Percentiles rank a stretch among this genome's conserved stretches.
phyloP scores from a whole-genome alignment of 2,329 filamentous ascomycete species.

The Fusarium brevicatenulatum region DNA sequence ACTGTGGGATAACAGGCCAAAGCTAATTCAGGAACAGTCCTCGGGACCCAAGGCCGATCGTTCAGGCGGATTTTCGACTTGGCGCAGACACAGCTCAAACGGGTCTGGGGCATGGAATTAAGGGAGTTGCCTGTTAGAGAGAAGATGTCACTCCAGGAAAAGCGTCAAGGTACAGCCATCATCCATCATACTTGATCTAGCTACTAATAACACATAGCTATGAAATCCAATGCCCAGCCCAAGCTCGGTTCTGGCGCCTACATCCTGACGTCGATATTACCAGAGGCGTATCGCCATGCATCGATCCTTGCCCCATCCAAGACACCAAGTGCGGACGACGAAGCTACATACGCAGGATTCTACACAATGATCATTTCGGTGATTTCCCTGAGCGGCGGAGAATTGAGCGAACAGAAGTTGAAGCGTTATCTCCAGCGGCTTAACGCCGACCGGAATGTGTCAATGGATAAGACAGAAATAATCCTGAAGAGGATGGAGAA shows the following conservation, averaged over 20 bases:
- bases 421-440: constrained; percentile 78
- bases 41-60: constrained; percentile 73
- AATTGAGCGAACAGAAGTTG: constrained; percentile 81
- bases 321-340: constrained; percentile 71
- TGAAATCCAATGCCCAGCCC: constrained; percentile 60
- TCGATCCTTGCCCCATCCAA: constrained; percentile 75
- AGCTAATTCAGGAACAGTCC: constrained; percentile 60
- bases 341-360: constrained; percentile 83
- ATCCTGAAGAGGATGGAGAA: constrained; percentile 78
- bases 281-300: constrained; percentile 71
- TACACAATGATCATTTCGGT: constrained; percentile 83
- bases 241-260: constrained; percentile 74
- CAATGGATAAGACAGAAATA: constrained; percentile 78
- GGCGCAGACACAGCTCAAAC: constrained; percentile 77
- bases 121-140: constrained; percentile 83
- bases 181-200: neutral
- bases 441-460: constrained; percentile 79
- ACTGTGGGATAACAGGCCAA: rapidly evolving
- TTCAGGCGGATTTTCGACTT: constrained; percentile 82
- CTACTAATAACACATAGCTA: constrained; percentile 44
- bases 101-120: constrained; percentile 92
- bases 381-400: constrained; percentile 78
- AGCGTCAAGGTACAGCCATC: constrained; percentile 70
- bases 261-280: constrained; percentile 79
- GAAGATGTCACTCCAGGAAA: constrained; percentile 81